Conservation (phyloP, 306 rosid species). For the Cucurbita argyrosperma region DNA sequence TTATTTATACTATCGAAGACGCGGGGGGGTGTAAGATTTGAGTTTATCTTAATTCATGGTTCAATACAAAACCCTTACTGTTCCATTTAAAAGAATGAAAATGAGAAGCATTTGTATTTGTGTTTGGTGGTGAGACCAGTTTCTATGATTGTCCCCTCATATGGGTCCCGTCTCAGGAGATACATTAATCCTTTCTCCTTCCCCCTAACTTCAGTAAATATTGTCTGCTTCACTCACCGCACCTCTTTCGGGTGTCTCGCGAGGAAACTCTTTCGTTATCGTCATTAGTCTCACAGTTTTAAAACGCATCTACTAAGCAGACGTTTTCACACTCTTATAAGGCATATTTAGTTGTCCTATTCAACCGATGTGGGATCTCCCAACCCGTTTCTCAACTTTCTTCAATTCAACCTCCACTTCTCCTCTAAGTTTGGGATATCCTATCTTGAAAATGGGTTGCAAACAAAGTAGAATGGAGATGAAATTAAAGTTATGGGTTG, state of each 20-base stretch:
- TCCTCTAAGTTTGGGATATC: background rate
- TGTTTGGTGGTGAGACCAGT: constrained; percentile 47
- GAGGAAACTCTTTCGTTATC: too few species aligned
- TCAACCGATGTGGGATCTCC: too few species aligned
- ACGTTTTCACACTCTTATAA: too few species aligned
- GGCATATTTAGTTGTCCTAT: too few species aligned
- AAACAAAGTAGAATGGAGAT: constrained; percentile 2
- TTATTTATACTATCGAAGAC: constrained; percentile 12
- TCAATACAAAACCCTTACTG: background rate
- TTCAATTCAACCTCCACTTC: background rate
- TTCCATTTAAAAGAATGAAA: constrained; percentile 13
- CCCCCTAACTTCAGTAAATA: too few species aligned
- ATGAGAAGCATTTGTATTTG: constrained; percentile 9
- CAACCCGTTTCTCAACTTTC: background rate
- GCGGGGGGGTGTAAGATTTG: too few species aligned
- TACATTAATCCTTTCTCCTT: constrained; percentile 12
- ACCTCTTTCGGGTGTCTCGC: too few species aligned
- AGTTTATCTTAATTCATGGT: too few species aligned
- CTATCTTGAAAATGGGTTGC: background rate
- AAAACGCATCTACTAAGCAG: too few species aligned
- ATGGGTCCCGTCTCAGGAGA: constrained; percentile 39
- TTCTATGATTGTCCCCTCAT: constrained; percentile 25
- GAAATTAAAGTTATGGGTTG: background rate
- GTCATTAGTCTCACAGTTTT: too few species aligned
- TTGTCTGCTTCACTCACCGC: too few species aligned